Evolutionary conservation across 2,329 filamentous ascomycete genomes (phyloP).

Genomic region (Fusarium sambucinum): DNA sequence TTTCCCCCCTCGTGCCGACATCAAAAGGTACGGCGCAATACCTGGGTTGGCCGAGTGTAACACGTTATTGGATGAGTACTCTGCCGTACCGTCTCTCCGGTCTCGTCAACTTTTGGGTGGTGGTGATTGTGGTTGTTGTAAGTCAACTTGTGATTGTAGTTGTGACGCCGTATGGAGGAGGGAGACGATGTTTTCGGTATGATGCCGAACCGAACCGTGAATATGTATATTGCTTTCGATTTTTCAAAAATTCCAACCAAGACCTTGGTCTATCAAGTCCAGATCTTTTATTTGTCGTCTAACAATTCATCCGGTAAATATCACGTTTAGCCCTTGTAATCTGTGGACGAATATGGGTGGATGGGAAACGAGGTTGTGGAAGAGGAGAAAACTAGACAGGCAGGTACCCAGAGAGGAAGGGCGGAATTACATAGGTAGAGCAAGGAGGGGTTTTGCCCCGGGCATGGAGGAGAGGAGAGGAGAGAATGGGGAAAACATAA

Average conservation of each 20-base stretch:
- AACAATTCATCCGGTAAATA: constrained; percentile 7
- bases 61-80: constrained; percentile 3
- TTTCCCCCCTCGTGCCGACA: constrained; percentile 33
- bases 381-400: constrained; percentile 19
- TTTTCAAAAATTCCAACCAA: neutral
- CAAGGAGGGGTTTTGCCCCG: constrained; percentile 36
- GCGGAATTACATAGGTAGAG: constrained; percentile 8
- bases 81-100: constrained; percentile 4
- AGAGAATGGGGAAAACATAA: constrained; percentile 28
- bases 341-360: constrained; percentile 7
- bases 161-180: neutral
- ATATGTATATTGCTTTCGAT: constrained; percentile 7
- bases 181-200: constrained; percentile 26
- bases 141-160: constrained; percentile 21
- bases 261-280: neutral
- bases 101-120: neutral
- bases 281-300: constrained; percentile 7
- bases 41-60: neutral
- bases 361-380: constrained; percentile 16
- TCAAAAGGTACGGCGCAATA: neutral
- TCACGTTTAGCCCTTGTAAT: constrained; percentile 4
- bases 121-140: constrained; percentile 7
- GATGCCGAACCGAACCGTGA: constrained; percentile 24
- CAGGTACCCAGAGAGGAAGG: constrained; percentile 21
- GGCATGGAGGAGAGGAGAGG: constrained; percentile 15